Percentiles rank a stretch among this genome's conserved stretches.
phyloP scores from a whole-genome alignment of 2,329 filamentous ascomycete species.

The Hypoxylon sp. region DNA sequence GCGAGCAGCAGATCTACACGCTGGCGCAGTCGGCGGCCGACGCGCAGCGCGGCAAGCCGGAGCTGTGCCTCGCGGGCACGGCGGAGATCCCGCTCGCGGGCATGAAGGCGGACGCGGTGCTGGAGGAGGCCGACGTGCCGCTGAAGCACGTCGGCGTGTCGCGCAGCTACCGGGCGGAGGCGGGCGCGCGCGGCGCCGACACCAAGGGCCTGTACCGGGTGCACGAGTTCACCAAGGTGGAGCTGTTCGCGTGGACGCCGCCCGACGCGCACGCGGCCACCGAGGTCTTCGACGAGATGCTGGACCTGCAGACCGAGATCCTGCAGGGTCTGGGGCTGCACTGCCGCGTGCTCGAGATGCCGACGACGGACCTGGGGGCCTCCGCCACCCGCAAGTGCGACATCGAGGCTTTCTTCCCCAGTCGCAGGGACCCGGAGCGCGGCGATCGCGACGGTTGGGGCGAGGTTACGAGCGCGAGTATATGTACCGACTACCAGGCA shows the following conservation, averaged over 20 bases:
- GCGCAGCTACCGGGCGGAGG: slow-evolving; percentile 96
- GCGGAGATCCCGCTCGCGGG: slow-evolving; percentile 95
- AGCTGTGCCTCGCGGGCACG: slow-evolving; percentile 85
- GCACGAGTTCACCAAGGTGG: slow-evolving; percentile 98
- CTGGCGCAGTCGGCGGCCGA: slow-evolving; percentile 78
- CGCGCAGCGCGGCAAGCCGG: slow-evolving; percentile 72
- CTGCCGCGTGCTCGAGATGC: slow-evolving; percentile 95
- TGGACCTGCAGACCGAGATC: slow-evolving; percentile 89
- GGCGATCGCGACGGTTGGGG: slow-evolving; percentile 82
- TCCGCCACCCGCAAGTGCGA: slow-evolving; percentile 90
- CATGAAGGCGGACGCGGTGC: slow-evolving; percentile 82
- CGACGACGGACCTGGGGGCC: slow-evolving; percentile 87
- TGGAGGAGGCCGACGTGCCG: slow-evolving; percentile 78
- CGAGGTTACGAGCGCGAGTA: slow-evolving; percentile 90
- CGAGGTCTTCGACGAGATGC: slow-evolving; percentile 84
- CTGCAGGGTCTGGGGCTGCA: slow-evolving; percentile 82
- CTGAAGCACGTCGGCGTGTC: slow-evolving; percentile 86
- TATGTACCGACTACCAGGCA: slow-evolving; percentile 96
- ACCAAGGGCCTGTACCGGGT: slow-evolving; percentile 97
- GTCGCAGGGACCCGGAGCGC: slow-evolving; percentile 63
- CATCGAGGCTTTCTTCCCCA: slow-evolving; percentile 95
- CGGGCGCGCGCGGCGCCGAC: slow-evolving; percentile 88
- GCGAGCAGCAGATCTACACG: slow-evolving; percentile 92
- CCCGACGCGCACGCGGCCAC: slow-evolving; percentile 67
- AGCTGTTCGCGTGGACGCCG: slow-evolving; percentile 93